Conservation (phyloP, 2,329 filamentous ascomycete species). For the Fusarium tjaetaba region DNA sequence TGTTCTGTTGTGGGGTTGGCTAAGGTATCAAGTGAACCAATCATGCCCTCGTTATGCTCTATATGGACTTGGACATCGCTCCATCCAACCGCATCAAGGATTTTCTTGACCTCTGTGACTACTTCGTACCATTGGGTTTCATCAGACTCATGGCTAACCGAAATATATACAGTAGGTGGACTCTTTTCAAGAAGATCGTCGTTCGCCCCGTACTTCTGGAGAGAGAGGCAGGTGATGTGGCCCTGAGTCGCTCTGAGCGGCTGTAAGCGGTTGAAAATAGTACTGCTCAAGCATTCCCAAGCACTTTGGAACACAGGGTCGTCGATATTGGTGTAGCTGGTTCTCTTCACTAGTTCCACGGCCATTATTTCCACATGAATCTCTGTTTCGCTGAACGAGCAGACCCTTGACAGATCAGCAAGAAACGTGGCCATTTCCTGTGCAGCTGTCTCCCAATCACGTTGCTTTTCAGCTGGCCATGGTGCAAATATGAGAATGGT, state of each 20-base stretch:
- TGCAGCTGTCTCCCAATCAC: background rate
- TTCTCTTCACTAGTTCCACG: background rate
- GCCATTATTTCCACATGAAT: background rate
- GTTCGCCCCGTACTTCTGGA: background rate
- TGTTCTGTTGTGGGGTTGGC: background rate
- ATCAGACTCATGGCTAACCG: background rate
- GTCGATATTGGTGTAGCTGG: background rate
- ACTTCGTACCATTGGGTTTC: background rate
- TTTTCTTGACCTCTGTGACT: background rate
- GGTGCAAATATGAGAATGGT: background rate
- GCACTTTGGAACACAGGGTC: background rate
- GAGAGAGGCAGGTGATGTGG: background rate
- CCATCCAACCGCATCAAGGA: background rate
- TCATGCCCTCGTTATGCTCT: background rate
- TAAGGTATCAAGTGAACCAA: background rate
- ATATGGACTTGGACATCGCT: background rate
- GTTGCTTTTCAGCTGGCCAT: background rate
- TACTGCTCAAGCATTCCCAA: background rate
- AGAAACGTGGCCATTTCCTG: background rate
- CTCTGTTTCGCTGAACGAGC: background rate
- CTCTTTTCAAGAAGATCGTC: accelerated
- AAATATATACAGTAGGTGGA: background rate
- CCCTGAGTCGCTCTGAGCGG: background rate
- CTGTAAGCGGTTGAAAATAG: background rate
- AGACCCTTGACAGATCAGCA: background rate